Base-by-base conservation (phyloP, 805 yeast genomes). In the Myxozyma mucilagina region DNA sequence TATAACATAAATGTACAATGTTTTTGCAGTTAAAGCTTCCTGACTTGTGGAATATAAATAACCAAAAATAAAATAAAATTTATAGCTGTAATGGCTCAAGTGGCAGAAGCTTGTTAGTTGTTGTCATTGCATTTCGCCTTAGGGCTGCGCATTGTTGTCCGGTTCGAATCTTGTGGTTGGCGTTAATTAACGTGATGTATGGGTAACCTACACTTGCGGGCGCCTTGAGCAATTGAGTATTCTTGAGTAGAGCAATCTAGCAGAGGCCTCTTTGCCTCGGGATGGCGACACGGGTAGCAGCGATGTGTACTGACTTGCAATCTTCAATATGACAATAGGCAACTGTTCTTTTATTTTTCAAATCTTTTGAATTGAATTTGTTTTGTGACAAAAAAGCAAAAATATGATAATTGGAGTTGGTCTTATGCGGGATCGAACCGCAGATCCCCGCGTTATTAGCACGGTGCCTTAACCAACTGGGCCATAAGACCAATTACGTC, bases 101-200 rank as follows among this genome's bases (percentile, higher is more conserved):
- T 41, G 63, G 36, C 51, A 57, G 66, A 45, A 59, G 61, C 29
- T 51, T 20, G 59, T 49, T 31, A 36, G 31, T 55, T 38, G 39
- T 24, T 44, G 24, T 14, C 20, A 36, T 29, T 43, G 55, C 58
- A 32, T 47, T 41, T 55, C 60, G 63, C 45, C 39, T 16, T n/a
- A 16, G 5, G 51, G 56, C 66, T 53, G 57, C 51, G 43, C 49
- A 42, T 7, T 39, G 50, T 35, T 51, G 66, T 49, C 66, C 63
- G 66, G 66, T 62, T 62, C 66, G 66, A 62, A 59, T 62, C 63
- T 41, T 62, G 64, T 62, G 66, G 66, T 59, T 34, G 65, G 54
- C 58, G 65, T 51, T 47, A 24, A 50, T 50, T 55, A 35, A 36
- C 58, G 41, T 32, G 24, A 41, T 55, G 52, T 53, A 41, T 35